phyloP scores from a whole-genome alignment of 108 stramenopile species.

The Epithemia pelagica region DNA sequence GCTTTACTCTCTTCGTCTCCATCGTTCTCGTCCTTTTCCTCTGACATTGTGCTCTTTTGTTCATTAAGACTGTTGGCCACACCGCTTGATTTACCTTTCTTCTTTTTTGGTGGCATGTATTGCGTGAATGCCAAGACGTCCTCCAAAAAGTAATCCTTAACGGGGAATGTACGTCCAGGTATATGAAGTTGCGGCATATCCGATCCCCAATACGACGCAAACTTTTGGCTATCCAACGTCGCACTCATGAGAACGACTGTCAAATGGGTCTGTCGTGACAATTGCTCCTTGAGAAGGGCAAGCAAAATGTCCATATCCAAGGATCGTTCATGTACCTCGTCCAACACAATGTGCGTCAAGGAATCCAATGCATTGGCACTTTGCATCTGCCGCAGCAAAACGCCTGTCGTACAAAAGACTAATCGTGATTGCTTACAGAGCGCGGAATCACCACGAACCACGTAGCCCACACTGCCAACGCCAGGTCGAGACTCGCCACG shows the following conservation, averaged over 20 bases:
- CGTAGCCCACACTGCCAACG: constrained; percentile 83
- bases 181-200: constrained; percentile 84
- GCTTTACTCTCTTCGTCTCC: constrained; percentile 15
- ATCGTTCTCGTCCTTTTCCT: constrained; percentile 38
- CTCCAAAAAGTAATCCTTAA: constrained; percentile 81
- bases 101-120: constrained; percentile 72
- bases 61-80: constrained; percentile 11
- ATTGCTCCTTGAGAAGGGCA: constrained; percentile 44
- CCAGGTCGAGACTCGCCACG: constrained; percentile 69
- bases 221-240: constrained; percentile 89
- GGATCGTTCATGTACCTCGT: constrained; percentile 95
- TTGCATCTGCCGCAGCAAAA: constrained; percentile 93
- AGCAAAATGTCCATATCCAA: constrained; percentile 75
- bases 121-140: constrained; percentile 75
- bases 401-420: constrained; percentile 95
- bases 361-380: constrained; percentile 61
- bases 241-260: constrained; percentile 85
- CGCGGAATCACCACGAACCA: constrained; percentile 82
- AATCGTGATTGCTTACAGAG: constrained; percentile 63
- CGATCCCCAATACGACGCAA: constrained; percentile 69
- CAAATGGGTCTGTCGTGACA: constrained; percentile 30
- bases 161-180: constrained; percentile 92
- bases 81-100: constrained; percentile 7
- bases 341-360: constrained; percentile 90
- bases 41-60: constrained; percentile 37